These are phyloP conservation scores for Antitrichia curtipendula DNA, from an alignment of 225 moss, liverwort and hornwort species.

Conservation along the genomic window DNA sequence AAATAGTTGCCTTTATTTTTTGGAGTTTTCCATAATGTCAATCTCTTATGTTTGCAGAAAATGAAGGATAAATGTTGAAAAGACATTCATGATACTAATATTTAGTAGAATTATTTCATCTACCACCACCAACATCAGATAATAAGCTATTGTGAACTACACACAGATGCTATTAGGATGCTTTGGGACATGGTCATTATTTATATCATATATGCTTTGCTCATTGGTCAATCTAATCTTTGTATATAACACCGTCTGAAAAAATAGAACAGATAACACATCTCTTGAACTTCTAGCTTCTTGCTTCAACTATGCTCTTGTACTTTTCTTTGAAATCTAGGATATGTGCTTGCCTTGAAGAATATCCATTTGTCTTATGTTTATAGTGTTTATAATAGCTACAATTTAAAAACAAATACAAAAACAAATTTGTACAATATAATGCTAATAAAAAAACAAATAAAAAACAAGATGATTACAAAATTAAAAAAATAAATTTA, in stretches of 20 bases:
- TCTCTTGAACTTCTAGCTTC: too few relatives aligned
- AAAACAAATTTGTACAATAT: too few relatives aligned
- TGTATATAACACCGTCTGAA: neutral
- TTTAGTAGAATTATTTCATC: neutral
- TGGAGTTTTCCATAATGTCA: neutral
- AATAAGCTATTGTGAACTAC: neutral
- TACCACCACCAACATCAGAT: neutral
- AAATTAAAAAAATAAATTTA: too few relatives aligned
- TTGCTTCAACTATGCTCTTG: too few relatives aligned
- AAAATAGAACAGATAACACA: neutral
- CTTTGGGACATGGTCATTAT: accelerated
- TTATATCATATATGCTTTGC: neutral
- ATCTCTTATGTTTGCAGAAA: neutral
- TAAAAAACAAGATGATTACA: too few relatives aligned
- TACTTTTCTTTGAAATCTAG: too few relatives aligned
- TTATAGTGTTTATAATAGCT: accelerated
- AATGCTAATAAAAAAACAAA: too few relatives aligned
- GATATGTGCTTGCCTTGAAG: too few relatives aligned
- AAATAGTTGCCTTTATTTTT: neutral
- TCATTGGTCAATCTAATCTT: neutral
- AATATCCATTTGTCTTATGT: too few relatives aligned
- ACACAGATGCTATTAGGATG: neutral
- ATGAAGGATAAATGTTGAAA: neutral
- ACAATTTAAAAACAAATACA: too few relatives aligned
- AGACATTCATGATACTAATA: neutral